These are phyloP conservation scores for Microbotryum lychnidis-dioicae DNA, from an alignment of 1,284 basidiomycete species.

Conservation along the genomic window DNA sequence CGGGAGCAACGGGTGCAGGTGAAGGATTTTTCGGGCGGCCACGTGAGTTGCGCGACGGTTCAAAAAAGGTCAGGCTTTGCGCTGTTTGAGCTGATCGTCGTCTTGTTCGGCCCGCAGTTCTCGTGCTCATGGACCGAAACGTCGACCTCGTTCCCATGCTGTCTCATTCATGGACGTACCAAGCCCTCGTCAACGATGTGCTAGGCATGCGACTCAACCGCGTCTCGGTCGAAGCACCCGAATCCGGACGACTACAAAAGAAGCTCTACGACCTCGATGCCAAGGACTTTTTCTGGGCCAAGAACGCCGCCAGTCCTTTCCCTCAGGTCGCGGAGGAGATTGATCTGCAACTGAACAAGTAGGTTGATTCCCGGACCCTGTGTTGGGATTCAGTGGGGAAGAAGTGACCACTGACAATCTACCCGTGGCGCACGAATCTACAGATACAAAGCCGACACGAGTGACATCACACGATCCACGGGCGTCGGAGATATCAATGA, in stretches of 20 bases:
- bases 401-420: neutral
- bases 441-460: constrained; percentile 87
- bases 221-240: constrained; percentile 65
- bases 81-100: neutral
- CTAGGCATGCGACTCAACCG: constrained; percentile 95
- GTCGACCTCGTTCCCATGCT: constrained; percentile 91
- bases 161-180: constrained; percentile 98
- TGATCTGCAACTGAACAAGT: constrained; percentile 75
- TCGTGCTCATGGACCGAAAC: constrained; percentile 90
- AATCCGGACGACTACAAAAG: constrained; percentile 57
- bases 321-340: constrained; percentile 99
- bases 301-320: constrained; percentile 92
- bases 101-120: constrained; percentile 48
- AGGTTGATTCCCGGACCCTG: constrained; percentile 2
- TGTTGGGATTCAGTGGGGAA: neutral
- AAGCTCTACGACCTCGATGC: constrained; percentile 92
- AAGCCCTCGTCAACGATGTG: constrained; percentile 95
- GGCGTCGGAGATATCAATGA: constrained; percentile 95
- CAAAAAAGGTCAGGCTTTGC: neutral
- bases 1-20: constrained; percentile 39
- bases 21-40: constrained; percentile 53
- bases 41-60: neutral
- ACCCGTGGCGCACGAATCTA: neutral
- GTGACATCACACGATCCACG: constrained; percentile 91
- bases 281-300: constrained; percentile 99